Evolutionary conservation across 441 rosid genomes (phyloP).

Genomic region (Corymbia calophylla): DNA sequence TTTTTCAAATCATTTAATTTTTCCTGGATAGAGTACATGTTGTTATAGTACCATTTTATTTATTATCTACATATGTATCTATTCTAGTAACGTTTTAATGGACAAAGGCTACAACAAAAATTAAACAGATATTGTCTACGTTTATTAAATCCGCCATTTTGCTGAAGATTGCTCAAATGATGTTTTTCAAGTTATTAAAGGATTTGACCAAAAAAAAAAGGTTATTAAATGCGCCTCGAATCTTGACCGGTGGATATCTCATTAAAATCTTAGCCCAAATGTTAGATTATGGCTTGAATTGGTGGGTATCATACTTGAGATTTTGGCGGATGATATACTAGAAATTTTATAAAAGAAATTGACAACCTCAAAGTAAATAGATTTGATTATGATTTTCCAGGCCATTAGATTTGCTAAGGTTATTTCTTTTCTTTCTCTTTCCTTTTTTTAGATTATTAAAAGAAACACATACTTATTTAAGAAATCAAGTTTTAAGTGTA

Average conservation of each 20-base stretch:
- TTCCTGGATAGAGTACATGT: no score
- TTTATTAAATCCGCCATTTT: not conserved
- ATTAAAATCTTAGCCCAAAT: not conserved
- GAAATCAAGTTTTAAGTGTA: fast-evolving
- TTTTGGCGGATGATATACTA: not conserved
- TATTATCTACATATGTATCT: no score
- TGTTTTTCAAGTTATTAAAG: not conserved
- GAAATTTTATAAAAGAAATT: not conserved
- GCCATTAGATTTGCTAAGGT: not conserved
- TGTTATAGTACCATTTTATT: no score
- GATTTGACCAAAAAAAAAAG: no score
- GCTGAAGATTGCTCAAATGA: not conserved
- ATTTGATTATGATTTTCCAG: not conserved
- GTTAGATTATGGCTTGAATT: not conserved
- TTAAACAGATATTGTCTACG: not conserved
- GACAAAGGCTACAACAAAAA: not conserved
- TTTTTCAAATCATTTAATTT: no score
- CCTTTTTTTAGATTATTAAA: not conserved
- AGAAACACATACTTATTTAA: not conserved
- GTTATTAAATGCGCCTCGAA: not conserved
- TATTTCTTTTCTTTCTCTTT: not conserved
- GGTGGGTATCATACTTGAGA: not conserved
- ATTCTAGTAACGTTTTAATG: no score
- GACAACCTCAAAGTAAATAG: not conserved
- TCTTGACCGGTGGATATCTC: not conserved